Evolutionary conservation across 345 rosid species (phyloP), one percentile per base, ranked within the genome.

Genomic region (Hevea brasiliensis): DNA sequence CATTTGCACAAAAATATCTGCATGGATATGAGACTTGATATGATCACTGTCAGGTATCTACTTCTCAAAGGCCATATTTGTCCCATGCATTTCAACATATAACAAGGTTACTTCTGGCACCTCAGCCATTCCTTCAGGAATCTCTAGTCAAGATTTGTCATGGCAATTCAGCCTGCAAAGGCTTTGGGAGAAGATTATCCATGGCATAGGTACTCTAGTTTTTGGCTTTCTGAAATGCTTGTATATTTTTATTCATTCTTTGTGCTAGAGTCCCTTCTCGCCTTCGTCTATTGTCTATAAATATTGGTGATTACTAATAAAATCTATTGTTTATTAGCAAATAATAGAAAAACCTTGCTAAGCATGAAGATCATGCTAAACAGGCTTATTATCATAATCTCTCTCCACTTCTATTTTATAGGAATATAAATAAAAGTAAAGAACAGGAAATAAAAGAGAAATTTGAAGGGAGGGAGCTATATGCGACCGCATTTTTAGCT

Each of bases 161-260:
- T 93, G 97, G 98, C 98, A 93, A 79, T 84, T 82, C 68, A 81
- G 68, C 68, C 84, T 93, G 72, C 96, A 91, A 67, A 89, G 85
- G 72, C 68, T 86, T 37, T 93, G 97, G 96, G 97, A 91, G 82
- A 83, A 75, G 81, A 80, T 85, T 68, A 61, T 84, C 61, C 90
- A 84, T 67, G 97, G 91, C 71, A 79, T 81, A 66, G 92, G 94
- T 90, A 82, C 18, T 32, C 37, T 71, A 6, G 20, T 18, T 24
- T 66, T 51, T 59, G 17, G 45, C 62, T 15, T 61, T 26, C 24
- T 44, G 29, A 3, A 74, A 67, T 21, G 55, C 59, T 44, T 68
- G 6, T 14, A 53, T 53, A 24, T 51, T 20, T 61, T 57, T 7
- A 14, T 18, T 44, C 0, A 0, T 35, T 51, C 24, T 45, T 14